These are phyloP conservation scores for Cyberlindnera meyerae DNA, from an alignment of 805 yeast species.

Conservation along the genomic window DNA sequence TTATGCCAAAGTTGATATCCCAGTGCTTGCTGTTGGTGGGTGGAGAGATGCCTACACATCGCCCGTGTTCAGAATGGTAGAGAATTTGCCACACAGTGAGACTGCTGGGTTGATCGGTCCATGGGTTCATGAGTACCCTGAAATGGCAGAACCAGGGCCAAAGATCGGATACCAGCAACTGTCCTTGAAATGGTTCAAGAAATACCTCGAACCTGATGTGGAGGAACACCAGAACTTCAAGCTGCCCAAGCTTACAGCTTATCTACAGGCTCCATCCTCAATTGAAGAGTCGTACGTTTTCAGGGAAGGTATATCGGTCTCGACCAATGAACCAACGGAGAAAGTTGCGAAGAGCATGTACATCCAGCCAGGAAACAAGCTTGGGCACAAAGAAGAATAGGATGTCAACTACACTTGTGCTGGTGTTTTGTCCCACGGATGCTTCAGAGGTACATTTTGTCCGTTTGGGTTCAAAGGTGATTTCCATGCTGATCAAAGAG, in stretches of 20 bases:
- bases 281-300: slow-evolving; percentile 33
- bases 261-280: slow-evolving; percentile 38
- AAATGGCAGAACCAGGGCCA: slow-evolving; percentile 42
- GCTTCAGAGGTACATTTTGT: slow-evolving; percentile 41
- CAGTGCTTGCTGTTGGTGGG: slow-evolving; percentile 41
- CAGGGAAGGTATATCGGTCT: slow-evolving; percentile 39
- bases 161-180: slow-evolving; percentile 40
- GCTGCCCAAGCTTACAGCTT: slow-evolving; percentile 36
- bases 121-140: slow-evolving; percentile 47
- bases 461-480: slow-evolving; percentile 44
- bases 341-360: slow-evolving; percentile 14
- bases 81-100: slow-evolving; percentile 32
- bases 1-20: slow-evolving; percentile 35
- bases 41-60: slow-evolving; percentile 45
- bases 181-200: slow-evolving; percentile 37
- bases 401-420: slow-evolving; percentile 19
- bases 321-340: slow-evolving; percentile 20
- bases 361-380: slow-evolving; percentile 12
- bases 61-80: slow-evolving; percentile 40
- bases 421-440: slow-evolving; percentile 38
- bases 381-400: neutral
- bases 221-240: slow-evolving; percentile 19
- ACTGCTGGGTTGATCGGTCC: slow-evolving; percentile 38
- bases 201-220: slow-evolving; percentile 29
- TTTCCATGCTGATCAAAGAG: slow-evolving; percentile 40